A percentile compares a stretch with the other conserved stretches of the same genome.
Evolutionary conservation across 352 stramenopile species (phyloP).

Genomic region (Globisporangium camurandrum): DNA sequence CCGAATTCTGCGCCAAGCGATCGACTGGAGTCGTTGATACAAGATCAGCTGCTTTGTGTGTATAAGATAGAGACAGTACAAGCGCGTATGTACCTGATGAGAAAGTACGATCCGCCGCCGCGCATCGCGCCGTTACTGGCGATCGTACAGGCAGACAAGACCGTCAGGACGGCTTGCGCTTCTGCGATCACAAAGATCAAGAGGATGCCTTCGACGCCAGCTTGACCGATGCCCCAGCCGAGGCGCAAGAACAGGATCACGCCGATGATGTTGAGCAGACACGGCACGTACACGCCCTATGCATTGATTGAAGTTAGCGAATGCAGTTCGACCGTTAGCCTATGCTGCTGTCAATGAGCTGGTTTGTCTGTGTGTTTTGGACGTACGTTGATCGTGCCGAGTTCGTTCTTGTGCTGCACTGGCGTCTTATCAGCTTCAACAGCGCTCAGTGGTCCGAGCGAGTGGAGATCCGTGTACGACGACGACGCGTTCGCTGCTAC

Average conservation of each 20-base stretch:
- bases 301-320: no score
- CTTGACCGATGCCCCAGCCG: slow-evolving; percentile 79
- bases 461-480: slow-evolving; percentile 40
- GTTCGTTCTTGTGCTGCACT: slow-evolving; percentile 21
- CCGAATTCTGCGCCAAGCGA: slow-evolving; percentile 81
- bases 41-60: neutral
- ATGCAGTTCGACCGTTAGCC: no score
- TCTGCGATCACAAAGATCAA: slow-evolving; percentile 69
- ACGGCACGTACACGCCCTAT: slow-evolving; percentile 82
- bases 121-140: slow-evolving; percentile 82
- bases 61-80: neutral
- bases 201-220: slow-evolving; percentile 60
- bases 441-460: slow-evolving; percentile 14
- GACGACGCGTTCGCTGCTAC: slow-evolving; percentile 1
- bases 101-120: slow-evolving; percentile 55
- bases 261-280: slow-evolving; percentile 87
- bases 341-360: no score
- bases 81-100: slow-evolving; percentile 28
- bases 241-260: slow-evolving; percentile 88
- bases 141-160: slow-evolving; percentile 74
- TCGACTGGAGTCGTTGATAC: slow-evolving; percentile 20
- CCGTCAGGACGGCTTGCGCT: slow-evolving; percentile 59
- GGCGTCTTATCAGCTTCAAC: neutral
- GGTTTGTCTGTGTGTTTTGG: neutral
- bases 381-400: slow-evolving; percentile 37